Evolutionary conservation across 495 filamentous ascomycete genomes (phyloP), one percentile per base, ranked within the genome.

Genomic region (Trichoderma erinaceum): DNA sequence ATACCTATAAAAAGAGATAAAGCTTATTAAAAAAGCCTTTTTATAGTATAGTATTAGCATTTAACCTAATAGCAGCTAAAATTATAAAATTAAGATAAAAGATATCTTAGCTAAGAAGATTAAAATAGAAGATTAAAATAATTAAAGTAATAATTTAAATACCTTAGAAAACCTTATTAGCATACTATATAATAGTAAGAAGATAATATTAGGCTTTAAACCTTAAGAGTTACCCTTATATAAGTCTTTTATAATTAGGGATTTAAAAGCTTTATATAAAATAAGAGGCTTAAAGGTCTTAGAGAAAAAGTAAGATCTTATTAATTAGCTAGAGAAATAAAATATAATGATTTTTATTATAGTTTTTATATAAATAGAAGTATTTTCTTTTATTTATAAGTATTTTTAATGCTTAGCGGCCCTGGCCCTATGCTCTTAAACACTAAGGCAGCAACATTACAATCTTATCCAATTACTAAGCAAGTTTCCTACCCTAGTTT

Each of bases 1-100:
- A 61, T 61, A 61, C 41, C 13, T 23, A 61, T 61, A 61, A 61
- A 29, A 61, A 7, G 18, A 23, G 6, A 6, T 29, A 23, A 6
- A 29, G 10, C 27, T 61, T 61, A 61, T 61, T 61, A 61, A 61
- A 29, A 61, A 61, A 61, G 52, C 52, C n/a, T 61, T 61, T 61
- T 7, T 61, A 7, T 7, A 29, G n/a, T 61, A n/a, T 61, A 23
- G 52, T 7, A 23, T 61, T 61, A 43, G 13, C 13, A 43, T 61
- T 61, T 7, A 61, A 10, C n/a, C n/a, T 61, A 61, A 29, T 29
- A 21, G 52, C 27, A 61, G 52, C n/a, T 61, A 61, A n/a, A 29
- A 61, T 61, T 61, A 61, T 61, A 61, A 23, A 61, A 61, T 61
- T 61, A 43, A 43, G 13, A 43, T 43, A 7, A 43, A 43, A 43